Conservation (phyloP, 768 basidiomycete species). For the Trametes gibbosa region DNA sequence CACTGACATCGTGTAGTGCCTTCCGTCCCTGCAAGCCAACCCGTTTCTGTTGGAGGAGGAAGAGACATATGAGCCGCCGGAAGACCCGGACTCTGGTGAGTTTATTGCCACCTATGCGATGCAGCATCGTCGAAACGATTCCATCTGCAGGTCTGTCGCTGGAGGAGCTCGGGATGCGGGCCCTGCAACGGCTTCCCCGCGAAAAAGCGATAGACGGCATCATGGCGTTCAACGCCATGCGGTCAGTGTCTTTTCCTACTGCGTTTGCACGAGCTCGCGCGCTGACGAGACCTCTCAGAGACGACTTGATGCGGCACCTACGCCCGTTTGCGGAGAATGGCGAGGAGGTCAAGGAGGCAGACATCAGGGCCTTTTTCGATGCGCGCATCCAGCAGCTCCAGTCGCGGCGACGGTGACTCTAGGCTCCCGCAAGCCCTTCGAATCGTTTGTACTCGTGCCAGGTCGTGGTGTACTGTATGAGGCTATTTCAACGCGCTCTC, state of each 20-base stretch:
- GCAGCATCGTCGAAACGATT: neutral
- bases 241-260: slow-evolving; percentile 42
- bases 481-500: neutral
- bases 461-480: slow-evolving; percentile 5
- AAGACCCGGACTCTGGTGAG: slow-evolving; percentile 80
- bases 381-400: slow-evolving; percentile 11
- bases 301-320: slow-evolving; percentile 67
- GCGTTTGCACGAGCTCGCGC: neutral
- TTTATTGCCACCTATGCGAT: neutral
- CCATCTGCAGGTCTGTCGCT: slow-evolving; percentile 60
- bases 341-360: slow-evolving; percentile 68
- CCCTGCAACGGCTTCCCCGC: slow-evolving; percentile 68
- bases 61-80: slow-evolving; percentile 81
- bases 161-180: slow-evolving; percentile 82
- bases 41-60: slow-evolving; percentile 73
- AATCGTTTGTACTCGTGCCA: neutral
- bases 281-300: slow-evolving; percentile 39
- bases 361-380: slow-evolving; percentile 42
- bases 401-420: slow-evolving; percentile 3
- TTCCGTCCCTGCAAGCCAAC: slow-evolving; percentile 48
- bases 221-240: slow-evolving; percentile 79
- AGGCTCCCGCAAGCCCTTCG: neutral
- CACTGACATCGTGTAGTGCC: slow-evolving; percentile 46
- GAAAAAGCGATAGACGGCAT: slow-evolving; percentile 83
- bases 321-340: slow-evolving; percentile 79